Evolutionary conservation across 257 asterid species (phyloP), one percentile per base, ranked within the genome.

Genomic region (Asclepias syriaca): DNA sequence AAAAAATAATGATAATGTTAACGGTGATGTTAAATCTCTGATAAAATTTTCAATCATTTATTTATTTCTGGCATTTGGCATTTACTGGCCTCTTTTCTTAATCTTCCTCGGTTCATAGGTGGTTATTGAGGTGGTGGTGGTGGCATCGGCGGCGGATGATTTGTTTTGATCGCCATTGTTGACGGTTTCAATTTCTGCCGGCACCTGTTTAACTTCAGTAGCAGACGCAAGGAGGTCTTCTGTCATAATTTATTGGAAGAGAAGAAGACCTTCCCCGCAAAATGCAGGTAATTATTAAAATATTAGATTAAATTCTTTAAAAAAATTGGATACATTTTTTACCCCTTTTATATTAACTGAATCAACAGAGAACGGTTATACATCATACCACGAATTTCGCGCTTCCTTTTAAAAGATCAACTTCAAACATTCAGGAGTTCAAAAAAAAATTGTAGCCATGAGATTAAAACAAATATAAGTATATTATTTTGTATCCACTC

Each of bases 21-120:
- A n/a, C n/a, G n/a, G n/a, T n/a, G n/a, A n/a, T n/a, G n/a, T n/a
- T n/a, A n/a, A n/a, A n/a, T n/a, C n/a, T n/a, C n/a, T n/a, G n/a
- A n/a, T n/a, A n/a, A n/a, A n/a, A n/a, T n/a, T n/a, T n/a, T n/a
- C n/a, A n/a, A n/a, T n/a, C n/a, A n/a, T n/a, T n/a, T n/a, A n/a
- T n/a, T n/a, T n/a, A n/a, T n/a, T n/a, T n/a, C n/a, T n/a, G n/a
- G n/a, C n/a, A n/a, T n/a, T n/a, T n/a, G n/a, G n/a, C n/a, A n/a
- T n/a, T n/a, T n/a, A n/a, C n/a, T n/a, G n/a, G 29, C 89, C 84
- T 24, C 85, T 71, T 39, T 79, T 86, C 57, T 81, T 84, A 77
- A 72, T 83, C 68, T 59, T 83, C 24, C 21, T 73, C 32, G 73
- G 78, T 1, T 9, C 74, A 37, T 16, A 53, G 56, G 11, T 15